Base-by-base conservation (phyloP, 345 rosid species). In the Cardamine chenopodiifolia region DNA sequence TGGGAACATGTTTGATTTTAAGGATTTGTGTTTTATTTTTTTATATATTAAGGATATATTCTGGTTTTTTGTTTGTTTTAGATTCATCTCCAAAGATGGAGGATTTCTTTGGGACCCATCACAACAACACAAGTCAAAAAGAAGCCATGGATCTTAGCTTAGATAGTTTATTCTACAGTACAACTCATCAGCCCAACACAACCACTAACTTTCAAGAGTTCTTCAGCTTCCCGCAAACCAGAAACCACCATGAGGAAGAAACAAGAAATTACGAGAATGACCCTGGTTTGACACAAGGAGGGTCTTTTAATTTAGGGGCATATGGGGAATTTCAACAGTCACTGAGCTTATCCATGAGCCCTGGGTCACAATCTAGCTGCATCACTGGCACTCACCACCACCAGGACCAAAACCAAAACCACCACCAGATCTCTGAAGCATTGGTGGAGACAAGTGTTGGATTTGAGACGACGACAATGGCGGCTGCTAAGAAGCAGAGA, bases 281-380 rank as follows among this genome's bases (percentile, higher is more conserved):
- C 73, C 83, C 85, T 77, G 80, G 82, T 67, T 62, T 85, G 78
- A 82, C 88, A 56, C 84, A 86, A 60, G 84, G 82, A 77, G 84
- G 83, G 15, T 69, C 85, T 42, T 78, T 89, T 22, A 70, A 85
- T 78, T 83, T 88, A 69, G 82, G 86, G 81, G 76, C 80, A 25
- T 94, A 82, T 73, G 88, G 96, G 39, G 96, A 92, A 79, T 86
- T 88, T 49, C 92, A 87, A 75, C 92, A 88, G 80, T 90, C 89
- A 22, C 77, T 95, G 82, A 95, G 97, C 86, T 85, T 95, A 84
- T 92, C 99, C 7, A 95, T 95, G 99, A 95, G 97, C 69, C 93
- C 97, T 76, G 95, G 89, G 50, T 90, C 97, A 7, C 97, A 92
- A 70, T 90, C 97, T 15, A 90, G 93, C 82, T 85, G 97, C 82